Base-by-base conservation (phyloP, 257 asterid species). In the Solanum clarkiae region DNA sequence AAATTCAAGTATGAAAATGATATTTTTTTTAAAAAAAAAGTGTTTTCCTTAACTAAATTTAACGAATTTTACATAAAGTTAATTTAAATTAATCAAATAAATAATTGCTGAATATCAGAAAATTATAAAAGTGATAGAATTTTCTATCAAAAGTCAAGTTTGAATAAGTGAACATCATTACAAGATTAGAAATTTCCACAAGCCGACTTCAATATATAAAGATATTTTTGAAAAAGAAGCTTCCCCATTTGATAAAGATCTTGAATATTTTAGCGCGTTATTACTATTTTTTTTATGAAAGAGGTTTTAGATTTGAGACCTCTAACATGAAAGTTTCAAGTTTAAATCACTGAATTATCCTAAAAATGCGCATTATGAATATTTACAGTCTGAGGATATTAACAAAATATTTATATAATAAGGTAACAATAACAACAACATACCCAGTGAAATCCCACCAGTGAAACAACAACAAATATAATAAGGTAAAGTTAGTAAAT, bases 11-110 rank as follows among this genome's bases (percentile, higher is more conserved):
- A 22, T 62, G 0, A 0, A 7, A 26, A 36, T 36, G 1, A 36
- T 4, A 0, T 36, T 36, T 36, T 36, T 36, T 32, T 29, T 29
- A 26, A 26, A 32, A 32, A 32, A 32, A 32, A 36, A 65, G 1
- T 8, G 0, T 29, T 36, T 36, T 32, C 0, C 1, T 16, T 4
- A 59, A 59, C 66, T 29, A 16, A 8, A 32, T 66, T 29, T 15
- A 32, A 12, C 5, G 9, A 0, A 0, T 66, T 2, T 8, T 36
- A 74, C 0, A 1, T 22, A 0, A n/a, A 3, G 0, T 1, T 0
- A 74, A n/a, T 45, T 4, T 45, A 8, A 8, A 74, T n/a, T 2
- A 68, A 13, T 13, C 0, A 5, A 5, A n/a, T 0, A 20, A 45
- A 12, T 44, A 22, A n/a, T 72, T 11, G 1, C n/a, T 3, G 0